Evolutionary conservation across 2,329 filamentous ascomycete genomes (phyloP).

Genomic region (Claviceps africana): DNA sequence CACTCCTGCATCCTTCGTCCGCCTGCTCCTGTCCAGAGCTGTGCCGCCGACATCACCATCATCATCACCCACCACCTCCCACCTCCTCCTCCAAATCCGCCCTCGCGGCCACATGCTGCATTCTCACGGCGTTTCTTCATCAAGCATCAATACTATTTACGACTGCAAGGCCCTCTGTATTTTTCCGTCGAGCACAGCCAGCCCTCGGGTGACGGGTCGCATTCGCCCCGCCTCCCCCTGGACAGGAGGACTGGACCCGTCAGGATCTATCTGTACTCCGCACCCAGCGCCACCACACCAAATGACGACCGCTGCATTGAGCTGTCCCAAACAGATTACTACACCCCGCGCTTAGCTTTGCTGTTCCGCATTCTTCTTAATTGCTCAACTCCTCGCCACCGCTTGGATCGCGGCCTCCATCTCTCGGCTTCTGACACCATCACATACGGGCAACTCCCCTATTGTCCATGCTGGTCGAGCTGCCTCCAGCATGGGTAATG

Average conservation of each 20-base stretch:
- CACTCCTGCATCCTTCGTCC: background rate
- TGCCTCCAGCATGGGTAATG: conserved; percentile 64
- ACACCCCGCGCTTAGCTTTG: conserved; percentile 7
- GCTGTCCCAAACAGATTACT: conserved; percentile 2
- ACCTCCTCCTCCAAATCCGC: background rate
- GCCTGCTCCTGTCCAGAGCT: background rate
- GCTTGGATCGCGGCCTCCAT: background rate
- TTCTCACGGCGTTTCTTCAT: background rate
- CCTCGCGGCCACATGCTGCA: background rate
- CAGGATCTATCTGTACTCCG: conserved; percentile 2
- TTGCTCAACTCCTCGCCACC: background rate
- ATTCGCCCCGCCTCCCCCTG: background rate
- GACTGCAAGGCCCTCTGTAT: background rate
- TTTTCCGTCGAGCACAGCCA: background rate
- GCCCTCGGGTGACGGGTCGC: background rate
- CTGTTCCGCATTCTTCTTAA: conserved; percentile 4
- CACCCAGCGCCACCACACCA: conserved; percentile 3
- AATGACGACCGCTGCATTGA: conserved; percentile 5
- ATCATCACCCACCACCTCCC: too few relatives aligned
- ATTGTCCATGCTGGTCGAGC: conserved; percentile 6
- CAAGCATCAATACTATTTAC: background rate
- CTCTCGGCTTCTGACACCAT: background rate
- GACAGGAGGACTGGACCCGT: background rate
- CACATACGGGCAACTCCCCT: background rate
- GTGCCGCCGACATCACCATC: background rate